Evolutionary conservation across 2,329 filamentous ascomycete genomes (phyloP), one percentile per base, ranked within the genome.

Genomic region (Capronia americana): DNA sequence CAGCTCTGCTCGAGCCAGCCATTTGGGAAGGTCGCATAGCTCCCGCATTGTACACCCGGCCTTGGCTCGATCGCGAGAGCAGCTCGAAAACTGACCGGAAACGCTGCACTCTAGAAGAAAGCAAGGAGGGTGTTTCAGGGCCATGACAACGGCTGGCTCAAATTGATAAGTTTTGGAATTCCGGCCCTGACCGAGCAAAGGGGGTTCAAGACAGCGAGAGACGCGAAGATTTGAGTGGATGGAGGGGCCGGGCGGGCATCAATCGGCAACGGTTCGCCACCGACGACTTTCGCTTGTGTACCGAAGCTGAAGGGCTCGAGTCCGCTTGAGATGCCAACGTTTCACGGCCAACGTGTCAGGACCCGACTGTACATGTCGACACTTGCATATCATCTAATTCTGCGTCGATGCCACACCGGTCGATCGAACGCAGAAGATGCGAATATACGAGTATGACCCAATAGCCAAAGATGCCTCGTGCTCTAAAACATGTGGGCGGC

Each of bases 291-390:
- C 57, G 24, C 41, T 17, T 51, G 57, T 44, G 38, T 44, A 44
- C 17, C 38, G 20, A n/a, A 44, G 38, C 38, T n/a, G 38, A 44
- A 7, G 2, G 38, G 20, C 38, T 44, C 23, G 26, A 48, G 30
- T 48, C 20, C 41, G 30, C 55, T 17, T 48, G 48, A 48, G 60
- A 50, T 54, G 61, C 46, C 61, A 67, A 28, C 53, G 61, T 67
- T 64, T 64, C 65, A 63, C 65, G 38, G 32, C 51, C 50, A 63
- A 44, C 38, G 51, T 67, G 61, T 64, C 60, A 56, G 51, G 48
- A 34, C 55, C 55, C 59, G 32, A 53, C 8, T 57, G 41, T 56
- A 11, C 30, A 23, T 30, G 11, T 57, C 24, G n/a, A 55, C 20
- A 26, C 10, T 32, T 32, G 28, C 23, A 34, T 4, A 28, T 55